Evolutionary conservation across 2,329 filamentous ascomycete genomes (phyloP).

Genomic region (Beauveria pseudobassiana): DNA sequence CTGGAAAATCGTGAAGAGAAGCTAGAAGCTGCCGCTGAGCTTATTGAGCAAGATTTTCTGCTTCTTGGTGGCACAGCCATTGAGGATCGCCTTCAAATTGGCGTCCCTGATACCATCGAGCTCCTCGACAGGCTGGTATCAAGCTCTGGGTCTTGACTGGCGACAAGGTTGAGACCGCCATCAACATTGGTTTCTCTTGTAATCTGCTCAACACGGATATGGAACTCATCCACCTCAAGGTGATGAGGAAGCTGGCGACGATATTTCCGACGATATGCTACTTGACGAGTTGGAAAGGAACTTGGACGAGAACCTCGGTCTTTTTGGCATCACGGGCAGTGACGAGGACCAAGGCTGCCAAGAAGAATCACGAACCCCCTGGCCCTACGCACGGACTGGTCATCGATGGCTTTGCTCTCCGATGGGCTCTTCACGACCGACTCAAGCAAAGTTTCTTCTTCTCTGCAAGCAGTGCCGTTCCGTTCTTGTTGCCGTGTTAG

Average conservation of each 20-base stretch:
- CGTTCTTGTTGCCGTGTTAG: constrained; percentile 97
- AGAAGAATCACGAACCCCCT: constrained; percentile 77
- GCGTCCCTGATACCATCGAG: constrained; percentile 91
- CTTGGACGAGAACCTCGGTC: constrained; percentile 63
- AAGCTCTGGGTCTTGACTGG: constrained; percentile 98
- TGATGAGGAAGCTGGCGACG: constrained; percentile 61
- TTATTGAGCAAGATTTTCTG: constrained; percentile 82
- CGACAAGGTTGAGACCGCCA: constrained; percentile 97
- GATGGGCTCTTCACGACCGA: constrained; percentile 73
- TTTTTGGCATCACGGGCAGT: constrained; percentile 74
- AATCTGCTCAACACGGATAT: constrained; percentile 96
- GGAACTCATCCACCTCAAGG: constrained; percentile 87
- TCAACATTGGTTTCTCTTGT: constrained; percentile 99
- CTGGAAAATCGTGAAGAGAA: constrained; percentile 87
- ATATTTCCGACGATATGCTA: constrained; percentile 39
- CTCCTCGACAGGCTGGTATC: constrained; percentile 86
- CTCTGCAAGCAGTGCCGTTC: constrained; percentile 96
- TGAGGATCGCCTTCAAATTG: constrained; percentile 93
- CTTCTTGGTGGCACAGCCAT: constrained; percentile 93
- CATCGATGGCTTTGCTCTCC: constrained; percentile 89
- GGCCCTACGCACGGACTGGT: constrained; percentile 84
- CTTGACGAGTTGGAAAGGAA: constrained; percentile 57
- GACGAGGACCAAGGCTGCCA: constrained; percentile 73
- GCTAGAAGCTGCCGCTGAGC: constrained; percentile 79
- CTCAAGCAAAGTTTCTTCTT: constrained; percentile 84